phyloP scores from a whole-genome alignment of 768 basidiomycete species.

The Hysterangium stoloniferum region DNA sequence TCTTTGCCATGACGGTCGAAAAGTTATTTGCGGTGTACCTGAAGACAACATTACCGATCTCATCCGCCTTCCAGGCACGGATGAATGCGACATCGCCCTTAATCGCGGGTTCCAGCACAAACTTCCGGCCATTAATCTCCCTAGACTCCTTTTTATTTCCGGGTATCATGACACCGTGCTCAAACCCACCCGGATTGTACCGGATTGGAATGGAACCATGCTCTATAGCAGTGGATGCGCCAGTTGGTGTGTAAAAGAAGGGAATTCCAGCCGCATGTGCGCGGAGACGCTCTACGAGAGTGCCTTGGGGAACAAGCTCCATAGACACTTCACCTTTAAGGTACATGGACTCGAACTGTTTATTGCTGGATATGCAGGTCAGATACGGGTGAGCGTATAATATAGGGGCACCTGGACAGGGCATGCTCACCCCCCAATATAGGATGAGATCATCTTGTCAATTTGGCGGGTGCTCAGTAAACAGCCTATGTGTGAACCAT shows the following conservation, averaged over 20 bases:
- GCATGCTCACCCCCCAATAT: slow-evolving; percentile 67
- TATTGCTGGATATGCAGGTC: slow-evolving; percentile 59
- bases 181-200: slow-evolving; percentile 70
- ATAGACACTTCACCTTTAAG: slow-evolving; percentile 74
- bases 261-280: slow-evolving; percentile 89
- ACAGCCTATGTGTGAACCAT: slow-evolving; percentile 40
- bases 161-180: slow-evolving; percentile 57
- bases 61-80: slow-evolving; percentile 88
- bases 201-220: slow-evolving; percentile 70
- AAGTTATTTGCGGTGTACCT: slow-evolving; percentile 86
- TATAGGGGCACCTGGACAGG: background rate
- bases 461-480: slow-evolving; percentile 70
- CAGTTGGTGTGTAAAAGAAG: slow-evolving; percentile 90
- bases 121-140: slow-evolving; percentile 72
- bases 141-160: slow-evolving; percentile 73
- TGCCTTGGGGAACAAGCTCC: slow-evolving; percentile 89
- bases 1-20: slow-evolving; percentile 78
- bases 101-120: slow-evolving; percentile 75
- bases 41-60: slow-evolving; percentile 86
- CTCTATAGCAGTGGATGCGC: slow-evolving; percentile 78
- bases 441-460: slow-evolving; percentile 79
- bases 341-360: slow-evolving; percentile 76
- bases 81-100: slow-evolving; percentile 80
- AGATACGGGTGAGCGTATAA: background rate
- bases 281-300: slow-evolving; percentile 79